Evolutionary conservation across 768 basidiomycete genomes (phyloP), one percentile per base, ranked within the genome.

Genomic region (Arthromyces matolae): DNA sequence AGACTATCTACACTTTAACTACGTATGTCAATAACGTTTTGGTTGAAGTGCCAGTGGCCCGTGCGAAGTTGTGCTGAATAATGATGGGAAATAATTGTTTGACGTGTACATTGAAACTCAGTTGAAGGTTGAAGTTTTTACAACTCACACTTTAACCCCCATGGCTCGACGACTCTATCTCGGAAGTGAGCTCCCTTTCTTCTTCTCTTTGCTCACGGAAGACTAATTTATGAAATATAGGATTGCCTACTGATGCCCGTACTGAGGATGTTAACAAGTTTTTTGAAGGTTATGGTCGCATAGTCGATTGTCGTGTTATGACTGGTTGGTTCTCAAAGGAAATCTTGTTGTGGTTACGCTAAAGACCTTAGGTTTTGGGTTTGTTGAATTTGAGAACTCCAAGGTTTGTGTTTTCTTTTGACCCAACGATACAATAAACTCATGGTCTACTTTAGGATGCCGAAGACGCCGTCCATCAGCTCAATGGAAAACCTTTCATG

Each of bases 281-380:
- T 63, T 96, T 97, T 65, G 90, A 92, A 52, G 88, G 87, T 53
- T 92, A 86, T 67, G 93, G 92, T 27, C 83, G 80, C 47, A 90
- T 94, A 55, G 74, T 87, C 57, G 93, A 95, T 70, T 88, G 90
- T 68, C 84, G 90, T 59, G 88, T 95, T 66, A 93, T 95, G 92
- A 93, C 91, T 33, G 90, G 90, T 92, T 58, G 52, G 73, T 77
- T 50, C 47, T 32, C 50, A 34, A 49, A 45, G 49, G 55, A 41
- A 51, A 22, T 24, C 5, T 36, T 41, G 50, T 14, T 29, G 46
- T 55, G 54, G 41, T 29, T 47, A 38, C 25, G 39, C 33, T 55
- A 64, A 49, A 68, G 54, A 54, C 40, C 48, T 47, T 49, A 91
- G 91, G 91, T 9, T 99, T 96, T 60, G 96, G 93, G 47, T 99